Evolutionary conservation across 2,329 filamentous ascomycete genomes (phyloP), one percentile per base, ranked within the genome.

Genomic region (Lachnum nothofagi): DNA sequence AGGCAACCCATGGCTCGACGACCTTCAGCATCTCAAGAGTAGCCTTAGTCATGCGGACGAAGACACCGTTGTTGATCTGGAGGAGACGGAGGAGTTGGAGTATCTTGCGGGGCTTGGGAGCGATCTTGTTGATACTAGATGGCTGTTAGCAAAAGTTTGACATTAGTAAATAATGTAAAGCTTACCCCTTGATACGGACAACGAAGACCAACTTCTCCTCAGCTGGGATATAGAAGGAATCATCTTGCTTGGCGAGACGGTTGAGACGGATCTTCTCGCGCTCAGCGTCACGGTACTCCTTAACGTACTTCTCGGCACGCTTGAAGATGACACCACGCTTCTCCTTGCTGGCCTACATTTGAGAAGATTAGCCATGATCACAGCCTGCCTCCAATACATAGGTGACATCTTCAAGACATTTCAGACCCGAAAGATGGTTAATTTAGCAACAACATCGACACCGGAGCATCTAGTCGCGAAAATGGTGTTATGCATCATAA

Each of bases 371-470:
- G 70, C 64, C 51, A 50, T 51, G 46, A 46, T 23, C 17, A 25
- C 16, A 27, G 38, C 40, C 58, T 52, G 37, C 51, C 24, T 50
- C 20, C 24, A 33, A 35, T 46, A 50, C 44, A 58, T 42, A 56
- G 43, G 42, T 53, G 47, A 51, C 53, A 63, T 59, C 50, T 51
- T 53, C 38, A 43, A 55, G 57, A 60, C 56, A 59, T 60, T 60
- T 97, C 93, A 96, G 90, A 88, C 90, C 91, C 90, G 90, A 95
- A 95, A 95, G 90, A 95, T 95, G 89, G 88, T 94, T 88, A 84
- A 89, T 80, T 79, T 80, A 80, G 87, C 88, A 90, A 96, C 91
- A 95, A 79, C 93, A 98, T 95, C 71, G 93, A 91, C 88, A 74
- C 66, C 63, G 59, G 71, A 53, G 67, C 71, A 75, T 88, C 93